Evolutionary conservation across 2,329 filamentous ascomycete genomes (phyloP), one percentile per base, ranked within the genome.

Genomic region (Paecilomyces niveus): DNA sequence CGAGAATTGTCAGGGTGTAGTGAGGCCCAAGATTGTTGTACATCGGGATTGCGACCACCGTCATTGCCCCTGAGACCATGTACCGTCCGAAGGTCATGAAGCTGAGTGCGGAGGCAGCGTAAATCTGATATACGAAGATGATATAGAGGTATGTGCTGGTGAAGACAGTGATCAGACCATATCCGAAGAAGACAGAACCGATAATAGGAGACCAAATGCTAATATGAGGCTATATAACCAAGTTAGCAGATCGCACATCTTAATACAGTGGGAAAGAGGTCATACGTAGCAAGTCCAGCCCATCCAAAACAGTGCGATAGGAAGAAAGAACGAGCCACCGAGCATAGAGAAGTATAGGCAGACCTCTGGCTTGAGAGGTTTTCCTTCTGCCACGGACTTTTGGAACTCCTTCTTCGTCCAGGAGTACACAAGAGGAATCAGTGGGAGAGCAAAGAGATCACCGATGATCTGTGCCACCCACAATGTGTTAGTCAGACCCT

Each of bases 301-400:
- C 21, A 82, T 72, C 79, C 79, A 81, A 63, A 82, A 82, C 1
- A 82, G 72, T 0, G 73, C 75, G 10, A 81, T 66, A 0, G 80
- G 78, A 15, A 35, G 33, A 35, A 35, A 35, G 9, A 35, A 4
- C 11, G 33, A 35, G 13, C 33, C 33, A 15, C 33, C 33, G 33
- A 78, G 65, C 61, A 80, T 75, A 26, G 75, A 76, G 29, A 76
- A 76, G 68, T 72, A 77, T 0, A 81, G 68, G 0, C 77, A 68
- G 39, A 71, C 72, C 55, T 80, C 78, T 0, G 76, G 74, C 15
- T 65, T 60, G 21, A 72, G 26, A 35, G 33, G 33, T 15, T 35
- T 35, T 35, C 33, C 33, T 13, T 35, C 33, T 4, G 10, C 33
- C 4, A 15, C 15, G 10, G 54, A 7, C 67, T 1, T 61, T 60